phyloP scores from a whole-genome alignment of 2,329 filamentous ascomycete species.

The Clonostachys rosea region DNA sequence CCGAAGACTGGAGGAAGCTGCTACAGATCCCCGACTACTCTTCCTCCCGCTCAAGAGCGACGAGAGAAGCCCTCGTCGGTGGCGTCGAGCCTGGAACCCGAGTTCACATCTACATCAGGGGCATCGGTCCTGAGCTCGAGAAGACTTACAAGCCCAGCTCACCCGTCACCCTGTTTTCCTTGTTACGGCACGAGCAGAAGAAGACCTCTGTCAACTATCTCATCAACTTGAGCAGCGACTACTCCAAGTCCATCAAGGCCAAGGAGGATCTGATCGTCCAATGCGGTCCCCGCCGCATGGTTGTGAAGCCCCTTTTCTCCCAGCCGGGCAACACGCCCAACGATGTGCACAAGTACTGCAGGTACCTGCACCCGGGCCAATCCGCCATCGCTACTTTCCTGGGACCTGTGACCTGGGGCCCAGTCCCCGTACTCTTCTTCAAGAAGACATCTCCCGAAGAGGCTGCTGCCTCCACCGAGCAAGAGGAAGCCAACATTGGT shows the following conservation, averaged over 20 bases:
- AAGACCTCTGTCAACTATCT: constrained; percentile 85
- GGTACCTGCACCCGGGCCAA: constrained; percentile 85
- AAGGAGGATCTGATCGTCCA: constrained; percentile 92
- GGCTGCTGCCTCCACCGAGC: constrained; percentile 24
- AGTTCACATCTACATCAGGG: constrained; percentile 71
- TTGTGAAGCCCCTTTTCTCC: constrained; percentile 89
- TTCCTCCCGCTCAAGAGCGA: constrained; percentile 69
- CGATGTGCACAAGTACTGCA: constrained; percentile 94
- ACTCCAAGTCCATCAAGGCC: constrained; percentile 72
- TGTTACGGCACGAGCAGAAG: constrained; percentile 94
- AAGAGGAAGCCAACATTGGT: constrained; percentile 36
- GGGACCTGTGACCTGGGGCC: constrained; percentile 88
- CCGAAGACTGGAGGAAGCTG: constrained; percentile 82
- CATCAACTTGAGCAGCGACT: constrained; percentile 77
- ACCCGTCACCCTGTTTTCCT: constrained; percentile 75
- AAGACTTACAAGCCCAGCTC: constrained; percentile 39
- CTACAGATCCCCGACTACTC: constrained; percentile 89
- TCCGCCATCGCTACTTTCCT: constrained; percentile 87
- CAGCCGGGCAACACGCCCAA: constrained; percentile 87
- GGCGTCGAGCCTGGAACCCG: constrained; percentile 81
- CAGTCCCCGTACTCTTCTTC: constrained; percentile 87
- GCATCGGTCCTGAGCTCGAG: constrained; percentile 35
- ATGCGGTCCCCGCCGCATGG: constrained; percentile 80
- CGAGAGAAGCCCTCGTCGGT: constrained; percentile 82
- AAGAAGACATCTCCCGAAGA: constrained; percentile 45